phyloP scores from a whole-genome alignment of 176 grass and related monocot genomes.

The Oropetium thomaeum region DNA sequence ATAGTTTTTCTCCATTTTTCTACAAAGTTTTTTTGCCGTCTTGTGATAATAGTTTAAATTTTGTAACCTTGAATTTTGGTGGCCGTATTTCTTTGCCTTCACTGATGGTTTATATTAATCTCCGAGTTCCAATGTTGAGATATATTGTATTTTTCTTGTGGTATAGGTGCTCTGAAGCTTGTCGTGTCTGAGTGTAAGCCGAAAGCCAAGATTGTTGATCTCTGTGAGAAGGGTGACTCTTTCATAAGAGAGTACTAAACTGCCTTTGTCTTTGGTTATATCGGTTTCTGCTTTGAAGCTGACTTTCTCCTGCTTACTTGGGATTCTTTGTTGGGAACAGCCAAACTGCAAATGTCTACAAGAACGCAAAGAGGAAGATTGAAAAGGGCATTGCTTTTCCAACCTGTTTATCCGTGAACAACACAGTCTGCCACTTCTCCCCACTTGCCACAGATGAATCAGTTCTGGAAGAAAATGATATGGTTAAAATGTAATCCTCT shows the following conservation, averaged over 20 bases:
- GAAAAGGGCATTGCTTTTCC: slow-evolving; percentile 96
- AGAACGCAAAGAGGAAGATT: slow-evolving; percentile 95
- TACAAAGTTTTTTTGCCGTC: neutral
- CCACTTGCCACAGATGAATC: slow-evolving; percentile 80
- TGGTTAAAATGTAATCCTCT: slow-evolving; percentile 90
- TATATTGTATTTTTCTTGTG: neutral
- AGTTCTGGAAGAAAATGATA: slow-evolving; percentile 82
- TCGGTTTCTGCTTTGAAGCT: slow-evolving; percentile 11
- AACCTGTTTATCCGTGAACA: slow-evolving; percentile 89
- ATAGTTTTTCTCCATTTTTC: neutral
- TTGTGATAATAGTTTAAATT: neutral
- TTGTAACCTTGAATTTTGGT: neutral
- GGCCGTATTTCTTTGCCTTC: neutral
- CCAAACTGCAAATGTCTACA: slow-evolving; percentile 93
- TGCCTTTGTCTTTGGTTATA: neutral
- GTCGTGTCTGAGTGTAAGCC: slow-evolving; percentile 79
- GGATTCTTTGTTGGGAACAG: slow-evolving; percentile 33
- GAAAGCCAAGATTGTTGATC: slow-evolving; percentile 89
- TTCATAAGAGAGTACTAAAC: slow-evolving; percentile 84
- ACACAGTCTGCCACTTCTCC: slow-evolving; percentile 93
- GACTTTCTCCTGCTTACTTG: slow-evolving; percentile 16
- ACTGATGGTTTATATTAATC: neutral
- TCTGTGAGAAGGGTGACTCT: slow-evolving; percentile 86
- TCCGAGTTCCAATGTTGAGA: neutral
- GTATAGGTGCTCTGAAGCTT: slow-evolving; percentile 82